Conservation (phyloP, 2,329 filamentous ascomycete species). For the Fusarium mexicanum region DNA sequence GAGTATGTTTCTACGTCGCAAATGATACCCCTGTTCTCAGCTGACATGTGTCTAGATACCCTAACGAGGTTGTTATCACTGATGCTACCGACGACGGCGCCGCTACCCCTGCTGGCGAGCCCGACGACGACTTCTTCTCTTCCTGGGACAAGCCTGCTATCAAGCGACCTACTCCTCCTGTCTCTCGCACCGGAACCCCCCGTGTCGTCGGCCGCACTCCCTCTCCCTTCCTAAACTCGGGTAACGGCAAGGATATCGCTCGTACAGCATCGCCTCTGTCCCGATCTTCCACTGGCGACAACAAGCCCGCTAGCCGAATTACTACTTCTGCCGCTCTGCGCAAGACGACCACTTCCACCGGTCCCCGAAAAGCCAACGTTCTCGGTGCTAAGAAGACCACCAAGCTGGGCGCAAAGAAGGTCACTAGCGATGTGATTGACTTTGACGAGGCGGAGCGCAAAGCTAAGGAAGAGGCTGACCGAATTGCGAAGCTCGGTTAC, state of each 20-base stretch:
- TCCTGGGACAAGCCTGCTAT: conserved; percentile 99
- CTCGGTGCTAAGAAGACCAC: conserved; percentile 82
- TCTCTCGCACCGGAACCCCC: conserved; percentile 89
- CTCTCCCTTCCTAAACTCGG: conserved; percentile 89
- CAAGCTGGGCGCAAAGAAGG: conserved; percentile 94
- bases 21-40: not conserved
- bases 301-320: conserved; percentile 73
- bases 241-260: conserved; percentile 75
- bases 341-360: conserved; percentile 72
- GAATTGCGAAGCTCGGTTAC: conserved; percentile 94
- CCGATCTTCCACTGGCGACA: conserved; percentile 63
- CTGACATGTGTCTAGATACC: conserved; percentile 68
- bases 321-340: conserved; percentile 84
- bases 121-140: conserved; percentile 97
- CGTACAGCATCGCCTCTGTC: conserved; percentile 86
- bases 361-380: conserved; percentile 84
- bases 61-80: conserved; percentile 84
- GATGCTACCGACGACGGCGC: conserved; percentile 76
- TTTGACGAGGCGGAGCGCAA: conserved; percentile 98
- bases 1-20: conserved; percentile 68
- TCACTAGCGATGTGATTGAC: conserved; percentile 82
- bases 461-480: conserved; percentile 95
- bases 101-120: conserved; percentile 82
- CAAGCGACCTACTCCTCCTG: conserved; percentile 93
- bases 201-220: conserved; percentile 81